phyloP scores from a whole-genome alignment of 169 alveolate genomes.

The Plasmodium cynomolgi region DNA sequence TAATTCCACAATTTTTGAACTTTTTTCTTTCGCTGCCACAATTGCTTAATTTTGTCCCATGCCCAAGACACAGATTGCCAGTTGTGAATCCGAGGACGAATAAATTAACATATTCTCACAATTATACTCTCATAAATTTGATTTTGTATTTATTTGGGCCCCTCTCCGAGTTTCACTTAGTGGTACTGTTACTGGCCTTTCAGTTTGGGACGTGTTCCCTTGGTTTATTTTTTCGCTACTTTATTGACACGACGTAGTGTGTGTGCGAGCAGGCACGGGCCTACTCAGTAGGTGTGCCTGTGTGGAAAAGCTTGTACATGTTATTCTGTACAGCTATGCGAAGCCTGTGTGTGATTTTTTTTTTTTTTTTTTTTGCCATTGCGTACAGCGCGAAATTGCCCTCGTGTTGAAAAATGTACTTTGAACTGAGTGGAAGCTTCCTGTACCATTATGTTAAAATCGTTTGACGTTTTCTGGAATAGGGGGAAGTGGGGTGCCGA shows the following conservation, averaged over 20 bases:
- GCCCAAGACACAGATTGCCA: conserved; percentile 96
- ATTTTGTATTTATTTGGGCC: conserved; percentile 91
- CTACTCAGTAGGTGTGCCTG: not conserved
- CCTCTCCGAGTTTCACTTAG: conserved; percentile 88
- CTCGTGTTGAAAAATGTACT: not conserved
- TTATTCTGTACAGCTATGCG: not conserved
- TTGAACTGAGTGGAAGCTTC: not conserved
- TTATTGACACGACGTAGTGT: conserved; percentile 40
- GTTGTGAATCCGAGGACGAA: conserved; percentile 85
- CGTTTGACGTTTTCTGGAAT: not conserved
- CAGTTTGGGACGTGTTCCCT: conserved; percentile 86
- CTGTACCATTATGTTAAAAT: not conserved
- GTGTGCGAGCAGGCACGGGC: not conserved
- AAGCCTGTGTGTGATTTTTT: not conserved
- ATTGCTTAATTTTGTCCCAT: conserved; percentile 88
- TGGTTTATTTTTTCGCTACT: conserved; percentile 89
- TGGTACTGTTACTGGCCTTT: conserved; percentile 81
- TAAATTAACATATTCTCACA: conserved; percentile 86
- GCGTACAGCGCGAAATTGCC: not conserved
- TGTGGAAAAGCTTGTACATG: not conserved
- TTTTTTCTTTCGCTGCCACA: conserved; percentile 92
- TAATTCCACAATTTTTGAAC: conserved; percentile 93
- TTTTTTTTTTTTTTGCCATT: conserved; percentile 4
- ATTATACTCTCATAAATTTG: conserved; percentile 90
- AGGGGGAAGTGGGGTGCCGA: not conserved